These are phyloP conservation scores for Mercurialis annua DNA, from an alignment of 345 rosid species.

Conservation along the genomic window DNA sequence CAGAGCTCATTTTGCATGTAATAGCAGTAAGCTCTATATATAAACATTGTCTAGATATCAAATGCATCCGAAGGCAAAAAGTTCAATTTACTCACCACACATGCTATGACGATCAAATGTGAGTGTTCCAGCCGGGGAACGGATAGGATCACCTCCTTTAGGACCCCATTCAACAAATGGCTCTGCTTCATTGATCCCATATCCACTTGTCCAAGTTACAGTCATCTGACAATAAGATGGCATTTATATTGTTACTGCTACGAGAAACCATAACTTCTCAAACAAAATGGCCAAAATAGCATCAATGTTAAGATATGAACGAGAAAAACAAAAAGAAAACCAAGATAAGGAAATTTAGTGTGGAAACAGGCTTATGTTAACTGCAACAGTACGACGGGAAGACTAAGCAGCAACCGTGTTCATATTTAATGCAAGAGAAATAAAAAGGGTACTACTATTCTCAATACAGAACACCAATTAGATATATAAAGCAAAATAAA, in stretches of 20 bases:
- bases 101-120: conserved; percentile 45
- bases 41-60: too few relatives aligned
- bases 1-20: conserved; percentile 7
- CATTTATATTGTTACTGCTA: not conserved
- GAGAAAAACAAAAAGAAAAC: not conserved
- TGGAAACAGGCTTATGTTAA: not conserved
- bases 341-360: not conserved
- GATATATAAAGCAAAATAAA: too few relatives aligned
- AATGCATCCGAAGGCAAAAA: too few relatives aligned
- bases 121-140: conserved; percentile 61
- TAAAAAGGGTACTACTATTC: too few relatives aligned
- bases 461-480: not conserved
- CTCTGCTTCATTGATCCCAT: conserved; percentile 48
- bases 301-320: not conserved
- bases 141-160: conserved; percentile 37
- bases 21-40: not conserved
- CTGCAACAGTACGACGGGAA: too few relatives aligned
- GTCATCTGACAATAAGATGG: conserved; percentile 49
- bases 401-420: too few relatives aligned
- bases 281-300: not conserved
- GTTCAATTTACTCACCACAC: conserved; percentile 66
- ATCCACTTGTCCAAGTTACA: conserved; percentile 79
- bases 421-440: too few relatives aligned
- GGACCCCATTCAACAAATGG: conserved; percentile 68
- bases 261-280: not conserved